Evolutionary conservation across 257 asterid genomes (phyloP).

Genomic region (Nemophila menziesii): DNA sequence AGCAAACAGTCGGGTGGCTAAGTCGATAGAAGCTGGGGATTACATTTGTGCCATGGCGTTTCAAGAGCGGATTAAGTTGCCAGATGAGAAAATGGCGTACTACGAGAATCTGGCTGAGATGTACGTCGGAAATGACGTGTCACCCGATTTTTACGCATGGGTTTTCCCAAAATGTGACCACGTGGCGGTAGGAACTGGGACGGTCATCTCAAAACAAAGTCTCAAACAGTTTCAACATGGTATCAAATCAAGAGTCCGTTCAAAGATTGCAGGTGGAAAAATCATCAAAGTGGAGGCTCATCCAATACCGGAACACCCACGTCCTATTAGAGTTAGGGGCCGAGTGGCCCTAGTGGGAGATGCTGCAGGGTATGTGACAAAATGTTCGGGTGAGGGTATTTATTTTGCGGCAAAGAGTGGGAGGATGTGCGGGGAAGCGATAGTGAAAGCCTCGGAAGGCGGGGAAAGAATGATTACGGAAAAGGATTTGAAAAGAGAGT

Average conservation of each 20-base stretch:
- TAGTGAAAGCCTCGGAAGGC: conserved; percentile 50
- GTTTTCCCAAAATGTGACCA: conserved; percentile 87
- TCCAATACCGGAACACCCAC: conserved; percentile 78
- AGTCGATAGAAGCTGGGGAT: conserved; percentile 58
- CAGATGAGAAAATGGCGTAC: conserved; percentile 60
- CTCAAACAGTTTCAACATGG: conserved; percentile 43
- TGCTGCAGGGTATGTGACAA: conserved; percentile 80
- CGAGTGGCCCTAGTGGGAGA: conserved; percentile 72
- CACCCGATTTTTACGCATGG: conserved; percentile 87
- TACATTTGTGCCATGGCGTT: conserved; percentile 70
- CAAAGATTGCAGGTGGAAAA: conserved; percentile 41
- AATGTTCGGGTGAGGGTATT: conserved; percentile 81
- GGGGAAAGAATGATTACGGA: conserved; percentile 51
- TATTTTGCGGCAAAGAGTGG: conserved; percentile 80
- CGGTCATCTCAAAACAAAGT: conserved; percentile 32
- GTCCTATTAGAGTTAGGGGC: conserved; percentile 49
- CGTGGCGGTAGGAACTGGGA: conserved; percentile 81
- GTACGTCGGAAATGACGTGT: conserved; percentile 68
- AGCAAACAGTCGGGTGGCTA: conserved; percentile 76
- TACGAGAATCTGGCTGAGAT: conserved; percentile 71
- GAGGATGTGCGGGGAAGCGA: conserved; percentile 68
- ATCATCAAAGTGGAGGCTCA: conserved; percentile 74
- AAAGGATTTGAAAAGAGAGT: conserved; percentile 59
- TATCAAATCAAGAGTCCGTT: conserved; percentile 26
- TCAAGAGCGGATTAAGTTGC: conserved; percentile 55